Percentiles rank a stretch among this genome's conserved stretches.
Conservation (phyloP, 1,139 yeast species). For the Pichia terricola region DNA sequence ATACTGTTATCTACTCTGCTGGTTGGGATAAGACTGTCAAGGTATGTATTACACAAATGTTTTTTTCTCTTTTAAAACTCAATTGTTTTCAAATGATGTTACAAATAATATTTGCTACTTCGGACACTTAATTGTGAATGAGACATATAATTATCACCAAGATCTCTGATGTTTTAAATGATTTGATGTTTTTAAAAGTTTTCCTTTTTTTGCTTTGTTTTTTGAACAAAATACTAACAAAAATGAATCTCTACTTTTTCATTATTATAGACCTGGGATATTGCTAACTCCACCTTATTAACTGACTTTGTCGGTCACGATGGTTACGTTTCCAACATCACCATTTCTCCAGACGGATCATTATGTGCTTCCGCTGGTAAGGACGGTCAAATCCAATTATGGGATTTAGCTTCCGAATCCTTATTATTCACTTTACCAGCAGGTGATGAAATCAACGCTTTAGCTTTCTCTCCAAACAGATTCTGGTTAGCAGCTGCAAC, state of each 20-base stretch:
- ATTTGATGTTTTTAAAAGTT: no score
- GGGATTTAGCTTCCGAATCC: conserved; percentile 89
- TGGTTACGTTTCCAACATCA: conserved; percentile 96
- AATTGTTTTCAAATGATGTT: conserved; percentile 43
- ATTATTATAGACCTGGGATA: conserved; percentile 79
- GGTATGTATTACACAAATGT: conserved; percentile 53
- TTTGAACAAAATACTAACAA: not conserved
- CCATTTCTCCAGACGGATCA: conserved; percentile 99
- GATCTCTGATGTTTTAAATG: conserved; percentile 76
- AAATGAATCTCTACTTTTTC: conserved; percentile 1
- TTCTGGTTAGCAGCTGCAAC: conserved; percentile 99
- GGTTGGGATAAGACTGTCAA: conserved; percentile 99
- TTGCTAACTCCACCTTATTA: conserved; percentile 60
- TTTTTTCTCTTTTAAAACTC: conserved; percentile 9
- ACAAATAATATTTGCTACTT: conserved; percentile 91
- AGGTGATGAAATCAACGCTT: conserved; percentile 95
- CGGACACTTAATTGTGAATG: conserved; percentile 87
- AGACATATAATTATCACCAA: conserved; percentile 94
- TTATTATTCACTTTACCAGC: conserved; percentile 93
- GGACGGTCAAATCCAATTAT: conserved; percentile 97
- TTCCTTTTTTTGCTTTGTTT: not conserved
- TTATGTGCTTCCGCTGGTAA: conserved; percentile 99
- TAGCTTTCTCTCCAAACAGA: conserved; percentile 99
- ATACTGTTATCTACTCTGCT: conserved; percentile 81
- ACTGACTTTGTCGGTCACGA: conserved; percentile 99